Base-by-base conservation (phyloP, 805 yeast genomes). In the Candida maris region DNA sequence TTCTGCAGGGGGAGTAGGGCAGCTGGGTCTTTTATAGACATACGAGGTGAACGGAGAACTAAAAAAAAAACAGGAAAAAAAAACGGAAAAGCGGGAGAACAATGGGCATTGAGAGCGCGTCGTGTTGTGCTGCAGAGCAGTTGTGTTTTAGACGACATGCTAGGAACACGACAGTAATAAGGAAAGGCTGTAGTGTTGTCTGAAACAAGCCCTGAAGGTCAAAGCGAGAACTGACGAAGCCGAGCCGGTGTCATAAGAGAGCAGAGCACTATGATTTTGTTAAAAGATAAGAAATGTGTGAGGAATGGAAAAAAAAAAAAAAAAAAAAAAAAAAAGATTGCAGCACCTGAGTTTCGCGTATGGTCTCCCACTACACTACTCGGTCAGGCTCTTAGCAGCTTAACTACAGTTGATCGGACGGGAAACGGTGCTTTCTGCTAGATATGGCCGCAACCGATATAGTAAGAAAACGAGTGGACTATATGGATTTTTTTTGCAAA, bases 371-470 rank as follows among this genome's bases (percentile, higher is more conserved):
- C 73, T 67, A 65, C 67, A 69, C 67, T 70, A 69, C 75, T 70
- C 73, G 65, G 72, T 68, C 70, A 63, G 72, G 74, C 75, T 67
- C 75, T 70, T 67, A 67, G 71, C 68, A 64, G 75, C 68, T 69
- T 69, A 67, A 70, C 73, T 70, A 68, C 72, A 67, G 71, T 68
- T 70, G 75, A 68, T 70, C 75, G 75, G 75, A 70, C 75, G 75
- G 75, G 75, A 70, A 71, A 68, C 72, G 73, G 73, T 70, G 73
- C 71, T 70, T 69, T 71, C 75, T 65, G 67, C 72, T 68, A 65
- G 75, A 68, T 71, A 68, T 70, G 75, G 75, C 74, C 75, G 74
- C 71, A 69, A 68, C 74, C 71, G 69, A 42, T 20, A 42, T 30
- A 32, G 26, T 41, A 32, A 25, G 33, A 35, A 41, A 38, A 37